Conservation (phyloP, 257 asterid genomes). For the Plantago elongata region DNA sequence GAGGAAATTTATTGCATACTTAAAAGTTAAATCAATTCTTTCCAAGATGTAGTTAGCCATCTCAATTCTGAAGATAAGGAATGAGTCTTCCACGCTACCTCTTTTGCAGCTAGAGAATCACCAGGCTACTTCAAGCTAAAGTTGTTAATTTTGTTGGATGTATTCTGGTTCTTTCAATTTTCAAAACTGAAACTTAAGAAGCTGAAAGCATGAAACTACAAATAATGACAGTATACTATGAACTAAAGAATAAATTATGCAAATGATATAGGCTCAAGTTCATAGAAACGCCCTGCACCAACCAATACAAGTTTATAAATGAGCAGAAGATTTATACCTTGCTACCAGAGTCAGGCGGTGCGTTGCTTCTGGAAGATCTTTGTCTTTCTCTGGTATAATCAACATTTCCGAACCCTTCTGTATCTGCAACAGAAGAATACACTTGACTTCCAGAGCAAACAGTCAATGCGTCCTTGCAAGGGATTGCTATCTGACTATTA, state of each 20-base stretch:
- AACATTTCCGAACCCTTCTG: conserved; percentile 23
- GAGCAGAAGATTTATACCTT: conserved; percentile 26
- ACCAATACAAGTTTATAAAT: conserved; percentile 7
- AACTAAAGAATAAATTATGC: neutral
- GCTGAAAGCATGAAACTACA: neutral
- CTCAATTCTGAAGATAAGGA: too few species aligned
- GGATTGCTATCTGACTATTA: conserved; percentile 44
- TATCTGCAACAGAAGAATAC: conserved; percentile 34
- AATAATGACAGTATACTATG: neutral
- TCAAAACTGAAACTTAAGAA: neutral
- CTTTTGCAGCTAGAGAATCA: too few species aligned
- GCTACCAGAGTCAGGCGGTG: conserved; percentile 23
- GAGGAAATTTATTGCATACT: too few species aligned
- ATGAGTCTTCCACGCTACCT: too few species aligned
- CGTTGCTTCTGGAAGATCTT: conserved; percentile 15
- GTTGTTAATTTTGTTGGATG: too few species aligned
- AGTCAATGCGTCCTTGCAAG: conserved; percentile 46
- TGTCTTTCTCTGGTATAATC: conserved; percentile 23
- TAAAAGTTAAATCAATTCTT: too few species aligned
- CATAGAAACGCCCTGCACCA: neutral
- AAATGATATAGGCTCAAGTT: neutral
- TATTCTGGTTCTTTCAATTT: neutral
- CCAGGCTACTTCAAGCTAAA: too few species aligned
- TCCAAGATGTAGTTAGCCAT: too few species aligned
- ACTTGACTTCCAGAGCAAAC: conserved; percentile 35